phyloP scores from a whole-genome alignment of 345 rosid genomes.

The Eucalyptus tenuipes region DNA sequence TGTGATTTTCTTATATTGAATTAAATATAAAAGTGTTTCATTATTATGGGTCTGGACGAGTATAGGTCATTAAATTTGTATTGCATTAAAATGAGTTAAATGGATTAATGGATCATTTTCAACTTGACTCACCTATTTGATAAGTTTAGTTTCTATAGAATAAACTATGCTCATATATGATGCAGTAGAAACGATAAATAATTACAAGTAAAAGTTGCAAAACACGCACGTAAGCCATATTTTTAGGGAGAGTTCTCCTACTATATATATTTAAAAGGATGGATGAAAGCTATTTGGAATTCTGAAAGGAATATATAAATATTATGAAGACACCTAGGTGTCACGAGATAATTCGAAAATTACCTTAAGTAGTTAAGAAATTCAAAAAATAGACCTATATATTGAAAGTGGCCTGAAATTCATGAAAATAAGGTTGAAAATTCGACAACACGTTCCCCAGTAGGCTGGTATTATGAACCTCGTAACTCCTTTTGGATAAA shows the following conservation, averaged over 20 bases:
- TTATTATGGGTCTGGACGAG: rapidly evolving
- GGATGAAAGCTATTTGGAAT: neutral
- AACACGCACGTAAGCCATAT: neutral
- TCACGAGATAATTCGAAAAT: neutral
- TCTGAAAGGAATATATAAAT: neutral
- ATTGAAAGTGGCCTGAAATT: neutral
- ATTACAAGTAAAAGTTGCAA: neutral
- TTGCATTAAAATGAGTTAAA: no score
- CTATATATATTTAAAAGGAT: neutral
- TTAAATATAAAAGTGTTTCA: no score
- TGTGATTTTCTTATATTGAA: no score
- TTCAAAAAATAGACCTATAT: neutral
- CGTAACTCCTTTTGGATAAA: neutral
- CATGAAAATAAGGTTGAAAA: neutral
- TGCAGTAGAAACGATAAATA: neutral
- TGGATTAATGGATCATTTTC: no score
- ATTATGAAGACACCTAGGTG: neutral
- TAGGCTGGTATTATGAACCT: neutral
- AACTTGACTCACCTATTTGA: no score
- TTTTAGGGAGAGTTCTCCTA: neutral
- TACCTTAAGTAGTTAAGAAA: neutral
- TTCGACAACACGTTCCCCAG: neutral
- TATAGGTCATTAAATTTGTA: no score
- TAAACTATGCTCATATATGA: neutral
- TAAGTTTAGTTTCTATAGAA: neutral